Base-by-base conservation (phyloP, 1,284 basidiomycete genomes). In the Boletus albobrunnescens region DNA sequence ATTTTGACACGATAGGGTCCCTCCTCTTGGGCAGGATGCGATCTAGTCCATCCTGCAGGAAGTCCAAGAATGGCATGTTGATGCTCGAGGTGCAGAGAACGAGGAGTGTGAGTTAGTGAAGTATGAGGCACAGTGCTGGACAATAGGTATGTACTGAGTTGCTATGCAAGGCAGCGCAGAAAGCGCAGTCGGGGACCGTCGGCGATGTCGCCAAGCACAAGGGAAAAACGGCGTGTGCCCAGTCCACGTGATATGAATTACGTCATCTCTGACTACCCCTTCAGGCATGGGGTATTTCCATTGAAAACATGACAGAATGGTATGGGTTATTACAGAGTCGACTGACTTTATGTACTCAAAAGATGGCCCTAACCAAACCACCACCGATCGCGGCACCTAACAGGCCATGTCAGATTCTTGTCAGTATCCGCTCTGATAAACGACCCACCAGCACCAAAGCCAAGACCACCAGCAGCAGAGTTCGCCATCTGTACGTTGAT, bases 381-480 rank as follows among this genome's bases (percentile, higher is more conserved):
- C 75, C 57, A 20, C 77, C 78, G 60, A 67, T 75, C n/a, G 77
- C 77, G 55, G 74, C 72, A 51, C 77, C 76, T 76, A 36, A 5
- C 48, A 20, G 16, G 30, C 39, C 19, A 4, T 3, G 3, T 50
- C 39, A 59, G 44, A 16, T 12, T 3, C 24, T 16, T 6, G 10
- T 17, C 43, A 0, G 6, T 22, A 1, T 14, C 6, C 32, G 1
- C 23, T 24, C 9, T 6, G 12, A 32, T 4, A 24, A 35, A 49
- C 12, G 13, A 60, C 61, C 38, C 35, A 75, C 77, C 77, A 44
- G 78, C 82, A 55, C 84, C 84, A 53, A 87, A 86, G 9, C 84
- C 84, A 44, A 81, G 76, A 61, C 85, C 85, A 36, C 84, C 83
- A 4, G 75, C 84, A 33, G 84, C 84, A 38, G 81, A 77, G 39